These are phyloP conservation scores for Rhodamnia rubescens DNA, from an alignment of 345 rosid species.

Conservation along the genomic window DNA sequence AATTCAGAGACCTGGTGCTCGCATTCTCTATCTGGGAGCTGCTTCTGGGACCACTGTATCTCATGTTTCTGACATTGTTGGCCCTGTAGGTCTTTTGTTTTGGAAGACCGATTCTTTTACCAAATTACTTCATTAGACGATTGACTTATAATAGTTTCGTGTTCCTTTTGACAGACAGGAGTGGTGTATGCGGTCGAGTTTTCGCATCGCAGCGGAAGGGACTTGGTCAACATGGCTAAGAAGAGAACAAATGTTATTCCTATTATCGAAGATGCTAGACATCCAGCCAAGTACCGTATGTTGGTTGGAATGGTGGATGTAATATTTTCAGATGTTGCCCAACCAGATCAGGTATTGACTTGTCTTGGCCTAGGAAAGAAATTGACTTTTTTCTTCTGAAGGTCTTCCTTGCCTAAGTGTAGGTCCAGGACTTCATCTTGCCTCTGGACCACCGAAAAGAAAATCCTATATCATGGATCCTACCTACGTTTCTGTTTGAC, in stretches of 20 bases:
- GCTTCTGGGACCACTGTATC: conserved; percentile 98
- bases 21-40: conserved; percentile 89
- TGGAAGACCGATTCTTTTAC: background rate
- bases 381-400: background rate
- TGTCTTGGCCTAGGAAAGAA: background rate
- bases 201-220: conserved; percentile 86
- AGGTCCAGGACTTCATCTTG: background rate
- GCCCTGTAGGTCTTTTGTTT: conserved; percentile 49
- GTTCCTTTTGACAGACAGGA: conserved; percentile 35
- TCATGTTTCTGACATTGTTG: conserved; percentile 93
- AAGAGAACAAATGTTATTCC: conserved; percentile 90
- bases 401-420: background rate
- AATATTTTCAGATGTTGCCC: conserved; percentile 97
- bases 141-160: background rate
- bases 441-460: background rate
- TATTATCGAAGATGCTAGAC: conserved; percentile 95
- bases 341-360: conserved; percentile 85
- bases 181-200: conserved; percentile 89
- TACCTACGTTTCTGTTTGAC: background rate
- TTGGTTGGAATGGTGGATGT: conserved; percentile 98
- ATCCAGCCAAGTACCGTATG: conserved; percentile 92
- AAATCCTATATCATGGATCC: background rate
- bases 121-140: background rate
- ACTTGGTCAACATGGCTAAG: conserved; percentile 97
- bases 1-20: conserved; percentile 78